phyloP scores from a whole-genome alignment of 257 asterid genomes.

The Craterostigma plantagineum region DNA sequence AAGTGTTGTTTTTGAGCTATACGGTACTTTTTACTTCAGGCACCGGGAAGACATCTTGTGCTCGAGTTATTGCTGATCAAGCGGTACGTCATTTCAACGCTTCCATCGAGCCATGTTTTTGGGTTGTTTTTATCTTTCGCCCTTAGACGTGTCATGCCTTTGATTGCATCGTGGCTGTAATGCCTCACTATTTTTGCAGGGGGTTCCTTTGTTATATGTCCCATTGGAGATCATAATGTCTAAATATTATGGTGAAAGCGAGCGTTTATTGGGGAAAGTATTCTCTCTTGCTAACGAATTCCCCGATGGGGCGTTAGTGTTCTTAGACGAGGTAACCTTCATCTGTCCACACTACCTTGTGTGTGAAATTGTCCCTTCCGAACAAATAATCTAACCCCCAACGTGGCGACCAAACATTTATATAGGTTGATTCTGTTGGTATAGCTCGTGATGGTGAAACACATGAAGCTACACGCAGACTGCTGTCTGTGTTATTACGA shows the following conservation, averaged over 20 bases:
- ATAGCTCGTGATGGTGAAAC: slow-evolving; percentile 81
- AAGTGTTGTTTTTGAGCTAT: too few species aligned
- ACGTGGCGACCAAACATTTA: too few species aligned
- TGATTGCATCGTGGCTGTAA: too few species aligned
- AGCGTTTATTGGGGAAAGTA: slow-evolving; percentile 76
- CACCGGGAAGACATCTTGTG: slow-evolving; percentile 95
- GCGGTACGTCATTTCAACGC: slow-evolving; percentile 38
- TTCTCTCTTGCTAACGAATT: slow-evolving; percentile 84
- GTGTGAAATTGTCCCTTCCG: slow-evolving; percentile 1
- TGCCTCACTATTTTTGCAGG: slow-evolving; percentile 19
- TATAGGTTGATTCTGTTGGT: slow-evolving; percentile 91
- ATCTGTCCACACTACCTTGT: background rate
- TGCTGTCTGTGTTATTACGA: slow-evolving; percentile 70
- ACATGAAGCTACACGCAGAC: slow-evolving; percentile 90
- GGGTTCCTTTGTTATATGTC: slow-evolving; percentile 70
- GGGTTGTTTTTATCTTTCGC: background rate
- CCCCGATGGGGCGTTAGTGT: slow-evolving; percentile 65
- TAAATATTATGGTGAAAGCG: slow-evolving; percentile 91
- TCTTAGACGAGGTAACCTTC: slow-evolving; percentile 76
- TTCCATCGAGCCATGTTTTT: slow-evolving; percentile 6
- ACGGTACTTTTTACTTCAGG: slow-evolving; percentile 41
- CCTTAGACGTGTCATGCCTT: background rate
- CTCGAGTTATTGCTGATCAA: slow-evolving; percentile 91
- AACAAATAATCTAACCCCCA: too few species aligned
- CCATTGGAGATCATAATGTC: slow-evolving; percentile 92